A percentile compares a stretch with the other conserved stretches of the same genome.
phyloP scores from a whole-genome alignment of 2,329 filamentous ascomycete genomes.

The Colletotrichum musae region DNA sequence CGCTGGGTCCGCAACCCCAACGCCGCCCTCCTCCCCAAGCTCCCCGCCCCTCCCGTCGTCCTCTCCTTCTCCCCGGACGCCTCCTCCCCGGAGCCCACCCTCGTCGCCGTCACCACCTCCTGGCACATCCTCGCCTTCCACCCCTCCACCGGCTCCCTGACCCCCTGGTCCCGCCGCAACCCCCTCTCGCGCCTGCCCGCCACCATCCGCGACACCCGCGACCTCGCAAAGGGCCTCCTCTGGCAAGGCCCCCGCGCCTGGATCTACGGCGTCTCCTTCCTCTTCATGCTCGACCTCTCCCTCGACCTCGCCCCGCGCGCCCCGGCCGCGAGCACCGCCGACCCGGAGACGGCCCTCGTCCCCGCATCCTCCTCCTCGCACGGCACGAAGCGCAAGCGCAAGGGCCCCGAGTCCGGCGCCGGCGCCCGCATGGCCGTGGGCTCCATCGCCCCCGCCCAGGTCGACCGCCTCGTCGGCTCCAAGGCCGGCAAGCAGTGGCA shows the following conservation, averaged over 20 bases:
- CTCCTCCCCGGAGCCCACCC: constrained; percentile 61
- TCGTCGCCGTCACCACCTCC: constrained; percentile 68
- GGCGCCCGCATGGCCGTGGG: constrained; percentile 66
- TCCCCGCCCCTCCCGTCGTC: constrained; percentile 75
- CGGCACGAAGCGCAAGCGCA: constrained; percentile 69
- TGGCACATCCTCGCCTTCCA: constrained; percentile 84
- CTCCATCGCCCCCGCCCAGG: constrained; percentile 59
- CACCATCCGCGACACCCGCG: constrained; percentile 80
- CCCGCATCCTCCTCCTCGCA: constrained; percentile 29
- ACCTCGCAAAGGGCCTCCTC: constrained; percentile 85
- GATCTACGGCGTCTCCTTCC: constrained; percentile 88
- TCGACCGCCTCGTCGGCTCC: constrained; percentile 49
- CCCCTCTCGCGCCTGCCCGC: constrained; percentile 80
- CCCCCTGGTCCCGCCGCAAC: constrained; percentile 89
- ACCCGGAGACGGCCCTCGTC: constrained; percentile 39
- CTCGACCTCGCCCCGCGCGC: constrained; percentile 71
- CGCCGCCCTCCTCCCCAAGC: constrained; percentile 77
- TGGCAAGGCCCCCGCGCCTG: constrained; percentile 88
- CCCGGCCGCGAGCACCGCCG: constrained; percentile 42
- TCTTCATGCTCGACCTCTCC: constrained; percentile 92
- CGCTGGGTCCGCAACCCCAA: constrained; percentile 84
- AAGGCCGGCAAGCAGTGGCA: constrained; percentile 55
- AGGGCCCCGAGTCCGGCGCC: constrained; percentile 63
- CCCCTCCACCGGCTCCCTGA: constrained; percentile 81
- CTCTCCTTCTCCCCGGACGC: constrained; percentile 75